These are phyloP conservation scores for Aspergillus bridgeri DNA, from an alignment of 495 filamentous ascomycete species.

Conservation along the genomic window DNA sequence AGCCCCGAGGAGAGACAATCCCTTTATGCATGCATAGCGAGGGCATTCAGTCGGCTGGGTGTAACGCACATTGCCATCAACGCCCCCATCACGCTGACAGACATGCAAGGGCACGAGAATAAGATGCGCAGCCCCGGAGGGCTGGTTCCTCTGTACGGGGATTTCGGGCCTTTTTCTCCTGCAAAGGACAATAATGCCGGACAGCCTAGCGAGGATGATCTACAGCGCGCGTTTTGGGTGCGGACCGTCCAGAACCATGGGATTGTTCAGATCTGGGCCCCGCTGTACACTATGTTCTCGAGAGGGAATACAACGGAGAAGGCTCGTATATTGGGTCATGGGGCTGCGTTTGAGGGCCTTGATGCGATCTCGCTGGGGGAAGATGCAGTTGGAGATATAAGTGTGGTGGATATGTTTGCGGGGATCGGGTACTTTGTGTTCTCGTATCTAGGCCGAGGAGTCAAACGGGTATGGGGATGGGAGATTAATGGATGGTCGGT, in stretches of 20 bases:
- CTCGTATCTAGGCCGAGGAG: slow-evolving; percentile 67
- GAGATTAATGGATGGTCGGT: slow-evolving; percentile 87
- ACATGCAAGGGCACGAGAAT: slow-evolving; percentile 47
- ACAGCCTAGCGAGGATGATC: slow-evolving; percentile 43
- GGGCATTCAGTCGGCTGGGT: slow-evolving; percentile 32
- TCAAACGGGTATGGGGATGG: slow-evolving; percentile 72
- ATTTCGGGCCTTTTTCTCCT: slow-evolving; percentile 49
- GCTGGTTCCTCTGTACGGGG: slow-evolving; percentile 60
- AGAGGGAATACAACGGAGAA: slow-evolving; percentile 90
- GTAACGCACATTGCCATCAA: slow-evolving; percentile 73
- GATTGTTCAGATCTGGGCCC: slow-evolving; percentile 82
- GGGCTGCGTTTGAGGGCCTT: slow-evolving; percentile 27
- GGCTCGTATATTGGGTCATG: slow-evolving; percentile 56
- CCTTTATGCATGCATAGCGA: slow-evolving; percentile 49
- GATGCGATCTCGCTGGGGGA: slow-evolving; percentile 25
- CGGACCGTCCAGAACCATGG: slow-evolving; percentile 69
- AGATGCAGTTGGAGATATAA: slow-evolving; percentile 30
- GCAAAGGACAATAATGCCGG: slow-evolving; percentile 15
- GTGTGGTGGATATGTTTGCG: slow-evolving; percentile 80
- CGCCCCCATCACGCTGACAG: slow-evolving; percentile 54
- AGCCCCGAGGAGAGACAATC: slow-evolving; percentile 29
- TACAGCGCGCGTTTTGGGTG: slow-evolving; percentile 66
- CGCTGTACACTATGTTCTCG: slow-evolving; percentile 86
- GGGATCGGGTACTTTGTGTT: slow-evolving; percentile 94
- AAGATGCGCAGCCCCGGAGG: slow-evolving; percentile 62